These are phyloP conservation scores for Incumbomyces delicatus DNA, from an alignment of 2,329 filamentous ascomycete genomes.

Conservation along the genomic window DNA sequence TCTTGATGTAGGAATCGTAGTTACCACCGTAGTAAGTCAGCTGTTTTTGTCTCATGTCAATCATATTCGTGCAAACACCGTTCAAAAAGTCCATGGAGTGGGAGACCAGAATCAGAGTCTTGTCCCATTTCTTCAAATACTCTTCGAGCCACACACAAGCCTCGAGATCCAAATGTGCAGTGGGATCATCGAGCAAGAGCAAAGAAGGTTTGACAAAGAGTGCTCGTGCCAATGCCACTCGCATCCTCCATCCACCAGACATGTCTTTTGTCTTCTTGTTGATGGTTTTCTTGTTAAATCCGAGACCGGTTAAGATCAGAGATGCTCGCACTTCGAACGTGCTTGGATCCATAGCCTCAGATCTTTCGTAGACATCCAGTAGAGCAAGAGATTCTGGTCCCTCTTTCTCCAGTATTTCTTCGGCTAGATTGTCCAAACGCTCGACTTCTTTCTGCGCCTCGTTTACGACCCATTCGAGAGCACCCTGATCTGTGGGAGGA, in stretches of 20 bases:
- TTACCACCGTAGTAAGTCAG: constrained; percentile 99
- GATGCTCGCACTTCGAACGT: constrained; percentile 94
- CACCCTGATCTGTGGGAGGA: constrained; percentile 75
- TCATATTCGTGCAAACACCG: constrained; percentile 96
- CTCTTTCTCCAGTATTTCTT: constrained; percentile 81
- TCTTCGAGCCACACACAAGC: constrained; percentile 99
- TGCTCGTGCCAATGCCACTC: constrained; percentile 92
- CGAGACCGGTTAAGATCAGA: constrained; percentile 93
- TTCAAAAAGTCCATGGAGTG: constrained; percentile 99
- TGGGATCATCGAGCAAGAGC: constrained; percentile 93
- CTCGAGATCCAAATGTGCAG: constrained; percentile 97
- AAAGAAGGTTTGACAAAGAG: constrained; percentile 97
- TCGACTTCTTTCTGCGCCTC: constrained; percentile 92
- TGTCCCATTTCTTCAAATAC: constrained; percentile 99
- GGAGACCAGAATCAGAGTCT: constrained; percentile 89
- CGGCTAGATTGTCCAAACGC: constrained; percentile 76
- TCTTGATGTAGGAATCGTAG: constrained; percentile 98
- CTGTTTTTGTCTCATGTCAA: constrained; percentile 86
- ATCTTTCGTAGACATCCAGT: constrained; percentile 94
- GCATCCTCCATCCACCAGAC: constrained; percentile 99
- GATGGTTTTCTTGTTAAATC: constrained; percentile 97
- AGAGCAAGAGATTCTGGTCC: constrained; percentile 84
- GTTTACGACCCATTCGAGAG: constrained; percentile 91
- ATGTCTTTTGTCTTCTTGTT: constrained; percentile 99
- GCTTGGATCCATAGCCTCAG: constrained; percentile 97